Conservation (phyloP, 2,329 filamentous ascomycete genomes). For the Ascochyta viciae-villosae region DNA sequence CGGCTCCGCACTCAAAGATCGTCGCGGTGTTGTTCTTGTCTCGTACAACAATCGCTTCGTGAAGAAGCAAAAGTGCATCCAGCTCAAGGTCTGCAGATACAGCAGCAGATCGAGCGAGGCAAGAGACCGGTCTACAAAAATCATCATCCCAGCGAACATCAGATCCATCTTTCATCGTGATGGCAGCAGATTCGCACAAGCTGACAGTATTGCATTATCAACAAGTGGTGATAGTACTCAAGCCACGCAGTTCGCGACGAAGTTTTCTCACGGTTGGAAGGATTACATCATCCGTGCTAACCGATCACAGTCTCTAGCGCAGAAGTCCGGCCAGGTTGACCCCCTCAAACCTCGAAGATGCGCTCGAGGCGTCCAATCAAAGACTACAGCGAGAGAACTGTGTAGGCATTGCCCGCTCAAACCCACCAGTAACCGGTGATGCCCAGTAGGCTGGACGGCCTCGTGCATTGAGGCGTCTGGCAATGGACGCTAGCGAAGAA, state of each 20-base stretch:
- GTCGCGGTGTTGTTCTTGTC: constrained; percentile 47
- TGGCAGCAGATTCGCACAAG: neutral
- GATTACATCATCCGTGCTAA: constrained; percentile 8
- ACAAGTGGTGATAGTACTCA: neutral
- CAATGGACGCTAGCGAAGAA: constrained; percentile 23
- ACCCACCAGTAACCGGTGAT: constrained; percentile 6
- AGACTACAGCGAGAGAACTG: neutral
- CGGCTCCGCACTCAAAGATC: constrained; percentile 52
- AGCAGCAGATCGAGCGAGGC: constrained; percentile 49
- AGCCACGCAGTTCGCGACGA: constrained; percentile 5
- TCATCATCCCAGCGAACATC: neutral
- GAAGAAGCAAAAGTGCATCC: constrained; percentile 37
- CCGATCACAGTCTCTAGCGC: neutral
- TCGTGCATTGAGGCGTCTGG: constrained; percentile 4
- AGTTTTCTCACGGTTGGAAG: neutral
- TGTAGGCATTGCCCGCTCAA: neutral
- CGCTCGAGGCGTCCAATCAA: constrained; percentile 3
- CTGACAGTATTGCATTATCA: constrained; percentile 6
- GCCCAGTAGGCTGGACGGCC: neutral
- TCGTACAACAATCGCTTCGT: constrained; percentile 36
- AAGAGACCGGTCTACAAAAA: constrained; percentile 36
- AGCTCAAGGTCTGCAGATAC: constrained; percentile 48
- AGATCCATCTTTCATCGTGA: neutral
- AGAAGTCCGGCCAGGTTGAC: neutral
- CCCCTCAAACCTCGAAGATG: neutral